Conservation (phyloP, 2,329 filamentous ascomycete species). For the Aspergillus neoniger region DNA sequence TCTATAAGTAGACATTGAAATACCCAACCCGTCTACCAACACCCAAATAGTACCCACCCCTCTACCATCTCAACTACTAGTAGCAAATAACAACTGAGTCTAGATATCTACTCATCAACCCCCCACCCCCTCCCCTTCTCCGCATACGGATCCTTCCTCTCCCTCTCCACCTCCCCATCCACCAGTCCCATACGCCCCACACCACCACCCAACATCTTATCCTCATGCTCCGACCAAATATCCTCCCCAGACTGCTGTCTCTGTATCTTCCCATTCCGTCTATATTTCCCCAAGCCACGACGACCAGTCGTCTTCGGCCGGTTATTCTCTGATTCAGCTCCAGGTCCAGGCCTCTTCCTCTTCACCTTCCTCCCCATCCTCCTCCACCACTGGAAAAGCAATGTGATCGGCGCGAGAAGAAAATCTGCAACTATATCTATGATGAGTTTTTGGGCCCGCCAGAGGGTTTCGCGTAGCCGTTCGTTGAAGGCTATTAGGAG, state of each 20-base stretch:
- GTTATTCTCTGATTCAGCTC: too few relatives aligned
- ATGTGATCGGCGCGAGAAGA: conserved; percentile 22
- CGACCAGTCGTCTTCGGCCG: too few relatives aligned
- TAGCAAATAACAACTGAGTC: too few relatives aligned
- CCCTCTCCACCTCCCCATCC: conserved; percentile 14
- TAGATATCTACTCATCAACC: not conserved
- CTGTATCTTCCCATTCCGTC: conserved; percentile 13
- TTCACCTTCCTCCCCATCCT: conserved; percentile 5
- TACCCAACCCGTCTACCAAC: not conserved
- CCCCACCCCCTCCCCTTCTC: conserved; percentile 14
- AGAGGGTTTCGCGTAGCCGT: conserved; percentile 28
- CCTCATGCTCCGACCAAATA: conserved; percentile 33
- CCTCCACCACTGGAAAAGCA: not conserved
- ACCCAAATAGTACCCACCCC: not conserved
- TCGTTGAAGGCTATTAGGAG: conserved; percentile 59
- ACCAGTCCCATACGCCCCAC: conserved; percentile 1
- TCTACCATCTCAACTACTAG: too few relatives aligned
- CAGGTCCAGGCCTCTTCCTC: not conserved
- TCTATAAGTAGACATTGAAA: too few relatives aligned
- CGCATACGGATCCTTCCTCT: conserved; percentile 7
- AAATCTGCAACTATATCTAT: conserved; percentile 27
- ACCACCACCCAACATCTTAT: conserved; percentile 18
- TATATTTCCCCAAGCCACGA: conserved; percentile 18
- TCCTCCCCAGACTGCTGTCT: conserved; percentile 29
- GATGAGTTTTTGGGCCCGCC: conserved; percentile 27